Percentiles rank a stretch among this genome's conserved stretches.
phyloP scores from a whole-genome alignment of 495 filamentous ascomycete species.

The Xylaria curta region DNA sequence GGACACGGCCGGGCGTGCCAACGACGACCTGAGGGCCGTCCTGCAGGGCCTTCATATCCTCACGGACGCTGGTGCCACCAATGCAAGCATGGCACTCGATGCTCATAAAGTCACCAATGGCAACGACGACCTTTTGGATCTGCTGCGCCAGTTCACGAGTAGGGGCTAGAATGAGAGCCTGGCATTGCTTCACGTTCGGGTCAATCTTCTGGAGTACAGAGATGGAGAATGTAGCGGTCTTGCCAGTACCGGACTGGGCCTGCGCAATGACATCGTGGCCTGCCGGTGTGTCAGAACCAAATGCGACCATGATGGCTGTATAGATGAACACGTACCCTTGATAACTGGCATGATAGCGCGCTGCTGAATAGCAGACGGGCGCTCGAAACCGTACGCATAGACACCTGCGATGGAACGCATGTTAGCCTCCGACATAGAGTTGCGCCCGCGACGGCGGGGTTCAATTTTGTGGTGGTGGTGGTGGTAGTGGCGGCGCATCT shows the following conservation, averaged over 20 bases:
- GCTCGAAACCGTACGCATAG: conserved; percentile 99
- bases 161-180: conserved; percentile 94
- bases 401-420: conserved; percentile 65
- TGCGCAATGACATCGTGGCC: conserved; percentile 98
- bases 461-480: neutral
- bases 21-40: conserved; percentile 96
- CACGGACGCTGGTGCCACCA: conserved; percentile 95
- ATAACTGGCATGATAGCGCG: conserved; percentile 99
- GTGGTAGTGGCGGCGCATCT: conserved; percentile 38
- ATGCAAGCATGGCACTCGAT: conserved; percentile 99
- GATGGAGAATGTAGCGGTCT: conserved; percentile 99
- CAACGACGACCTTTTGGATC: conserved; percentile 98
- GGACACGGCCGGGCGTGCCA: conserved; percentile 95
- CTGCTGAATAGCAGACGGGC: conserved; percentile 98
- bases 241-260: conserved; percentile 98
- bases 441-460: conserved; percentile 17
- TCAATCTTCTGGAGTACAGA: conserved; percentile 98
- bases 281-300: conserved; percentile 46
- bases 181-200: conserved; percentile 88
- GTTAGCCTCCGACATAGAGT: conserved; percentile 11
- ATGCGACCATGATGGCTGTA: conserved; percentile 18
- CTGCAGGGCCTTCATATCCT: conserved; percentile 95
- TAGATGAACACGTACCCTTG: conserved; percentile 77
- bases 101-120: conserved; percentile 99
- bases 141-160: conserved; percentile 98